A percentile compares a stretch with the other conserved stretches of the same genome.
Evolutionary conservation across 2,329 filamentous ascomycete species (phyloP).

Genomic region (Coleophoma cylindrospora): DNA sequence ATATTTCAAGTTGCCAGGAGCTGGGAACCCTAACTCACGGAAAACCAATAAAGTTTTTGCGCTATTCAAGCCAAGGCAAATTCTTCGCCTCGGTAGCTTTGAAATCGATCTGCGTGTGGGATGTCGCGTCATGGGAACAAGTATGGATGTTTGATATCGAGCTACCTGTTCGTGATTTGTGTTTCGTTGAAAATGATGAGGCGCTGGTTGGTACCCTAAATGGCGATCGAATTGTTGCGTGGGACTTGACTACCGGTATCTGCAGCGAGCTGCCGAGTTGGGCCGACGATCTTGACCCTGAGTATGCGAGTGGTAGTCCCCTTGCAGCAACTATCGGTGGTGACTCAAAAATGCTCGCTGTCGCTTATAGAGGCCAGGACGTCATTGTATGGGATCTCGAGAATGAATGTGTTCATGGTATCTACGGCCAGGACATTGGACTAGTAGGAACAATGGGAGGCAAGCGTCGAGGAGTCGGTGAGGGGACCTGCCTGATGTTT

Average conservation of each 20-base stretch:
- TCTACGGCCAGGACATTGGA: not conserved
- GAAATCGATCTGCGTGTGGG: conserved; percentile 15
- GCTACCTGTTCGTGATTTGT: conserved; percentile 8
- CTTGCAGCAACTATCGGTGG: not conserved
- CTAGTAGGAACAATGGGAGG: not conserved
- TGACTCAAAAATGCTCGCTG: not conserved
- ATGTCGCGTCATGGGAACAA: conserved; percentile 8
- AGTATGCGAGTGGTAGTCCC: not conserved
- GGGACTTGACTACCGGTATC: conserved; percentile 6
- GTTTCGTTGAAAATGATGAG: conserved; percentile 9
- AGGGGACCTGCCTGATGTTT: not conserved
- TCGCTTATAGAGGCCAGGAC: not conserved
- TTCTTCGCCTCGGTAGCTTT: conserved; percentile 9
- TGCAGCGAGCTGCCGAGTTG: not conserved
- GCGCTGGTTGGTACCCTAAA: conserved; percentile 12
- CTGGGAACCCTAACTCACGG: conserved; percentile 6
- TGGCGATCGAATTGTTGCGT: conserved; percentile 13
- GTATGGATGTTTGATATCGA: conserved; percentile 12
- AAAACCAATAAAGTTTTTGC: conserved; percentile 8
- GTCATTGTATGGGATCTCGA: not conserved
- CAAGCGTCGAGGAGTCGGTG: not conserved
- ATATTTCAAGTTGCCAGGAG: conserved; percentile 10
- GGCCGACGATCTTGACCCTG: not conserved
- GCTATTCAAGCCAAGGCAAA: conserved; percentile 5
- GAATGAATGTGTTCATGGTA: not conserved